These are phyloP conservation scores for Nemania diffusa DNA, from an alignment of 2,329 filamentous ascomycete genomes.

Conservation along the genomic window DNA sequence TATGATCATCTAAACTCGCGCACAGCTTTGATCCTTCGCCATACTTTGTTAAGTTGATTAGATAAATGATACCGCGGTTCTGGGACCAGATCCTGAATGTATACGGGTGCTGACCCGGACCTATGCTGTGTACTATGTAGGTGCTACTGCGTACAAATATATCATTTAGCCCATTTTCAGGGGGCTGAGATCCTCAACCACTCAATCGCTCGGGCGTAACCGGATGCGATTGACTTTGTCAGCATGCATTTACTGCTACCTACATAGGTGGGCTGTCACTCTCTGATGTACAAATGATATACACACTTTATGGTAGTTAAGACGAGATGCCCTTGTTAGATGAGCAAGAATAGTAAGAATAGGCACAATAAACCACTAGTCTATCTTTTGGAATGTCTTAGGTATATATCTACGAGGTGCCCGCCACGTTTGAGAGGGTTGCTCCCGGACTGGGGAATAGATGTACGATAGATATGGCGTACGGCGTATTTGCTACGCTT, in stretches of 20 bases:
- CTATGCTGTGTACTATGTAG: neutral
- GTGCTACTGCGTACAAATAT: too few species aligned
- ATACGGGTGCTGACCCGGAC: constrained; percentile 21
- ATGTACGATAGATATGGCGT: neutral
- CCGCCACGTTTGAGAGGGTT: neutral
- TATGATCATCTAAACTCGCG: too few species aligned
- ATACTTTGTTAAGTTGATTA: constrained; percentile 24
- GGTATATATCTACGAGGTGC: neutral
- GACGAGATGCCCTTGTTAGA: neutral
- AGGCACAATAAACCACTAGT: neutral
- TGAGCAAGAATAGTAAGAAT: constrained; percentile 11
- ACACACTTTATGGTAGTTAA: neutral
- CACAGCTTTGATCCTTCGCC: too few species aligned
- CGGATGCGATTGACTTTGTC: constrained; percentile 3
- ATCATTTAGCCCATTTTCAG: constrained; percentile 12
- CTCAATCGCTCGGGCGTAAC: constrained; percentile 18
- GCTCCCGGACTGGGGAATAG: neutral
- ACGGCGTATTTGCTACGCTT: constrained; percentile 10
- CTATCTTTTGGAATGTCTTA: neutral
- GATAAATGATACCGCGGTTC: constrained; percentile 26
- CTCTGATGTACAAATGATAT: neutral
- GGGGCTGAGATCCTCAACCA: constrained; percentile 1
- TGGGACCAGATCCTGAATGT: constrained; percentile 31
- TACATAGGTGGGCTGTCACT: neutral
- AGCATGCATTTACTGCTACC: neutral